Evolutionary conservation across 2,329 filamentous ascomycete species (phyloP).

Genomic region (Fonsecaea multimorphosa): DNA sequence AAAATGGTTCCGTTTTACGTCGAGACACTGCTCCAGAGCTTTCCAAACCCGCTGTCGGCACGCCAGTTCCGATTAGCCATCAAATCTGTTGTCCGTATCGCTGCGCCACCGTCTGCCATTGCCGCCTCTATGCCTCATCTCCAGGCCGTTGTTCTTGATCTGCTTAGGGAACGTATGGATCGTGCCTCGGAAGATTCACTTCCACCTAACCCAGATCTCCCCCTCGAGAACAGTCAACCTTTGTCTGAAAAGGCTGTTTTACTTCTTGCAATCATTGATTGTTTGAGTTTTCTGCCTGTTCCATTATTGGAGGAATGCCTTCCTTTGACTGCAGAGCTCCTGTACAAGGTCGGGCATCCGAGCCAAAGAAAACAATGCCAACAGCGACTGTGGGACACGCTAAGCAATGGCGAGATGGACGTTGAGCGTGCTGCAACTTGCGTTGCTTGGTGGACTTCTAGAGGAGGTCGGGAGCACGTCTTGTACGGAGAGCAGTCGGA

Average conservation of each 20-base stretch:
- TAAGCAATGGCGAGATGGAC: conserved; percentile 85
- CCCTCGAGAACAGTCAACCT: conserved; percentile 42
- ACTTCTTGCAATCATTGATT: conserved; percentile 77
- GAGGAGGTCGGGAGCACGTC: conserved; percentile 64
- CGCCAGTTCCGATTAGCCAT: conserved; percentile 90
- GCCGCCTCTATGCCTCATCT: conserved; percentile 75
- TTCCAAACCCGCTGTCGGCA: conserved; percentile 77
- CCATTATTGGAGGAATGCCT: conserved; percentile 80
- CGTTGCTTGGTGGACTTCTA: conserved; percentile 83
- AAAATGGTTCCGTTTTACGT: conserved; percentile 82
- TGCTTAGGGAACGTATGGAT: conserved; percentile 70
- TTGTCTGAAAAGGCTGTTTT: conserved; percentile 82
- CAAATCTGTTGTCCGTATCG: conserved; percentile 80
- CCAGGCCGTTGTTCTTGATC: conserved; percentile 80
- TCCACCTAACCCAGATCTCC: conserved; percentile 47
- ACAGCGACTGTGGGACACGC: conserved; percentile 76
- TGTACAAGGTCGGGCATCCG: conserved; percentile 68
- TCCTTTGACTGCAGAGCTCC: conserved; percentile 69
- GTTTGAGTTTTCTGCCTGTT: conserved; percentile 74
- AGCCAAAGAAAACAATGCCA: conserved; percentile 69
- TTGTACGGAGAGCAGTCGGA: conserved; percentile 52
- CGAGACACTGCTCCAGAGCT: conserved; percentile 77
- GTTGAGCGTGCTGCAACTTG: conserved; percentile 79
- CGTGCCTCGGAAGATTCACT: conserved; percentile 60
- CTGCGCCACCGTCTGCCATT: conserved; percentile 78